Percentiles rank a stretch among this genome's conserved stretches.
These are phyloP conservation scores for Penicillium crustosum DNA, from an alignment of 2,329 filamentous ascomycete genomes.

Conservation along the genomic window DNA sequence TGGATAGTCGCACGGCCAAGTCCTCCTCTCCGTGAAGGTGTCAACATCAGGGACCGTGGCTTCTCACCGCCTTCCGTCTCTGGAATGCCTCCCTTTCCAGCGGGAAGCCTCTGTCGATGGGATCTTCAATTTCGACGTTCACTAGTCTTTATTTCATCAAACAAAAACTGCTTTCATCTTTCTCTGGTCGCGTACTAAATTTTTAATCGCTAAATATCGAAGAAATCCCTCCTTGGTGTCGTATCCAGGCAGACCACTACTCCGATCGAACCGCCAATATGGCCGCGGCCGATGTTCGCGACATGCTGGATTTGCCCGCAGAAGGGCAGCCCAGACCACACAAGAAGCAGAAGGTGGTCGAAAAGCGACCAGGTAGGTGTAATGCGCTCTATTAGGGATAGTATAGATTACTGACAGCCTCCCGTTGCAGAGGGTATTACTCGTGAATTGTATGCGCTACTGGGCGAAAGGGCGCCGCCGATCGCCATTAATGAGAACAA, in stretches of 20 bases:
- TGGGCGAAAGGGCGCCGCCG: slow-evolving; percentile 53
- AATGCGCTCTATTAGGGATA: neutral
- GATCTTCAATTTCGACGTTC: slow-evolving; percentile 9
- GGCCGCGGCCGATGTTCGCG: slow-evolving; percentile 79
- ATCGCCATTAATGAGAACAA: slow-evolving; percentile 54
- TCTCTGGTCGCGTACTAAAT: neutral
- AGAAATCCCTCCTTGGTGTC: neutral
- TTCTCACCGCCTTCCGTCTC: slow-evolving; percentile 25
- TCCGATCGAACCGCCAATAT: slow-evolving; percentile 47
- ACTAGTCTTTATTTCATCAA: slow-evolving; percentile 14
- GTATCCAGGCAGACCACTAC: neutral
- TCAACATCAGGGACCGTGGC: slow-evolving; percentile 29
- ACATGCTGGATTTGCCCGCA: slow-evolving; percentile 77
- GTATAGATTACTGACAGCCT: neutral
- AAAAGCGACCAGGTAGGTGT: slow-evolving; percentile 55
- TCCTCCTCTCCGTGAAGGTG: slow-evolving; percentile 17
- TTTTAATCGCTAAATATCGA: neutral
- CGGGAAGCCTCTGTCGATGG: slow-evolving; percentile 18
- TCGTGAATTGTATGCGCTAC: slow-evolving; percentile 52
- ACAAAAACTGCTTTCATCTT: slow-evolving; percentile 4
- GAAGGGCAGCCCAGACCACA: slow-evolving; percentile 60
- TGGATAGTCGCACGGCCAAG: slow-evolving; percentile 14
- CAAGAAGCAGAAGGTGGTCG: slow-evolving; percentile 72
- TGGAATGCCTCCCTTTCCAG: slow-evolving; percentile 26
- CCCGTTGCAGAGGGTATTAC: slow-evolving; percentile 48